Conservation (phyloP, 768 basidiomycete species). For the Mrakia gelida region DNA sequence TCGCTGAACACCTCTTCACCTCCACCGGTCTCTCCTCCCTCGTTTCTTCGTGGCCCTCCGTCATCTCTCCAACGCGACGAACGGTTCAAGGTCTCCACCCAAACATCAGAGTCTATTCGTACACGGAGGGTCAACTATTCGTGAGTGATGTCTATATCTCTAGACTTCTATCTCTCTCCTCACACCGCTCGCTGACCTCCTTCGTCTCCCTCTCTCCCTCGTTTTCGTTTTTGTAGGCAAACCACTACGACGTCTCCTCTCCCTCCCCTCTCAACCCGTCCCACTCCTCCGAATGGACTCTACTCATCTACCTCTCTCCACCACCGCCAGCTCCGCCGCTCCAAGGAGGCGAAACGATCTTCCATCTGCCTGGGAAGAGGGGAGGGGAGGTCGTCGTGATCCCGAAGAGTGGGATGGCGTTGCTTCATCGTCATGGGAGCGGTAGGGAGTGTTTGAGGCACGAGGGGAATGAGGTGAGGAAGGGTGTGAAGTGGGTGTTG, state of each 20-base stretch:
- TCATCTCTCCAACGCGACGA: slow-evolving; percentile 2
- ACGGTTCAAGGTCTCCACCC: slow-evolving; percentile 22
- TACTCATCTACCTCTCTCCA: slow-evolving; percentile 20
- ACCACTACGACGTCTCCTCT: slow-evolving; percentile 27
- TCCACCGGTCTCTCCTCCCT: slow-evolving; percentile 17
- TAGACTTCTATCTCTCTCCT: no score
- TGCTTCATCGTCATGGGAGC: slow-evolving; percentile 39
- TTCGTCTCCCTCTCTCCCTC: background rate
- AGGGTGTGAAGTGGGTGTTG: slow-evolving; percentile 40
- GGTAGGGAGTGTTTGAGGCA: slow-evolving; percentile 37
- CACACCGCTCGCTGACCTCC: background rate
- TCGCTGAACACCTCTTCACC: slow-evolving; percentile 14
- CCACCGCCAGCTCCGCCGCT: background rate
- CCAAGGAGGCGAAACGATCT: slow-evolving; percentile 37
- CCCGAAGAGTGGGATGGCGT: slow-evolving; percentile 36
- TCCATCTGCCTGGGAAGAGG: slow-evolving; percentile 32
- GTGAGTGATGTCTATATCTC: no score
- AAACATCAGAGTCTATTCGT: slow-evolving; percentile 25
- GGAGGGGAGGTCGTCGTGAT: slow-evolving; percentile 32
- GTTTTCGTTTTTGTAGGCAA: background rate
- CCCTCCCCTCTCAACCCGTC: slow-evolving; percentile 20
- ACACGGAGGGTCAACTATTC: slow-evolving; percentile 23
- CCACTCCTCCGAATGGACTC: slow-evolving; percentile 24
- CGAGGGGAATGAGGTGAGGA: slow-evolving; percentile 37
- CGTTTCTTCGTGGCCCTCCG: slow-evolving; percentile 24